Evolutionary conservation across 2,329 filamentous ascomycete species (phyloP), one percentile per base, ranked within the genome.

Genomic region (Byssochlamys sp.): DNA sequence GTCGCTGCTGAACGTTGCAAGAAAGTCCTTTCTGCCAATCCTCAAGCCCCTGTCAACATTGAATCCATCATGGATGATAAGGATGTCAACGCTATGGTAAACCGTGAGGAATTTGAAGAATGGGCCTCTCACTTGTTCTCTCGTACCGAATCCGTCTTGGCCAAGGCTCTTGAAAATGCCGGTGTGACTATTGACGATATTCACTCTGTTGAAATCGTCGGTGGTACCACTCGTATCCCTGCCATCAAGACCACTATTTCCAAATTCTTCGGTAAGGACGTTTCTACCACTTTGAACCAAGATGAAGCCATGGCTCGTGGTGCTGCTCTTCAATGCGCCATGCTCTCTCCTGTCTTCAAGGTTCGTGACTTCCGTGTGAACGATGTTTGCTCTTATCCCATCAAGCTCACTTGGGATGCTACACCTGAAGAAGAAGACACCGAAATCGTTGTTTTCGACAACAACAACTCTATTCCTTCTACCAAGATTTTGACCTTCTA

Each of bases 401-500:
- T 99, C 73, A 92, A 99, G 74, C 99, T 99, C 76, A 89, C 87
- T 55, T 99, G 94, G 94, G 94, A 99, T 81, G 95, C 97, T 82
- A 95, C 92, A 27, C 86, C 91, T 59, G 94, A 99, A 70, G 94
- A 99, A 68, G 94, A 99, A 81, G 94, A 97, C 74, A 97, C 94
- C 57, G 95, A 87, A 79, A 81, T 99, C 66, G 96, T 90, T 39
- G 94, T 99, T 69, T 99, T 99, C 79, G 94, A 94, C 84, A 91
- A 88, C 76, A 92, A 91, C 75, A 96, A 96, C 71, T 86, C 95
- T 62, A 87, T 99, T 81, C 94, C 94, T 56, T 97, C 92, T 4
- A 99, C 94, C 63, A 99, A 99, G 84, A 97, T 99, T 64, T 85
- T 99, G 56, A 99, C 94, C 45, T 99, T 99, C 80, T 99, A 97